Conservation (phyloP, 805 yeast species). For the Starmerella powellii region DNA sequence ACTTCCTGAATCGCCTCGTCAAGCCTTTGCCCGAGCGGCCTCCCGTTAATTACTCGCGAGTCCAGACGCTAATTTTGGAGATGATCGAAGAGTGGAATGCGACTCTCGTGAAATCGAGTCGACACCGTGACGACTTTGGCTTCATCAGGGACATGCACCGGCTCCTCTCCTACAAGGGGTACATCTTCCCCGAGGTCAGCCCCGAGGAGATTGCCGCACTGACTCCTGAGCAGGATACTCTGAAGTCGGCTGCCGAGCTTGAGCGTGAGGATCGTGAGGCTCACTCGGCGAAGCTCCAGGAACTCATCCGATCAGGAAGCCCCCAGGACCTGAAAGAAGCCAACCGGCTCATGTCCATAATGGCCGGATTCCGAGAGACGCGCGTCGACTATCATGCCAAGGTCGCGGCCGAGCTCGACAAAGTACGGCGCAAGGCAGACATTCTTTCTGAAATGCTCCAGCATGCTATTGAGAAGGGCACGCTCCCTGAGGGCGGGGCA, state of each 20-base stretch:
- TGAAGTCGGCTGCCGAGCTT: conserved; percentile 79
- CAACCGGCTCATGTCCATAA: conserved; percentile 87
- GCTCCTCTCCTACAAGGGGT: conserved; percentile 77
- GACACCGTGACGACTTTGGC: conserved; percentile 83
- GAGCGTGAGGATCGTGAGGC: conserved; percentile 88
- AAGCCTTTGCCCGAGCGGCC: conserved; percentile 91
- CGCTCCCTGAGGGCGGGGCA: conserved; percentile 29
- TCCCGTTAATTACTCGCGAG: conserved; percentile 67
- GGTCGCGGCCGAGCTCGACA: conserved; percentile 71
- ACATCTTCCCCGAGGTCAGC: conserved; percentile 81
- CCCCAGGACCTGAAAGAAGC: conserved; percentile 95
- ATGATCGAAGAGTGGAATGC: conserved; percentile 96
- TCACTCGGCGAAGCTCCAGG: conserved; percentile 90
- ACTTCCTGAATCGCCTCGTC: conserved; percentile 84
- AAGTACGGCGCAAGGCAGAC: conserved; percentile 74
- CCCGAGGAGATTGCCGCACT: conserved; percentile 86
- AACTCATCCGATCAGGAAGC: conserved; percentile 84
- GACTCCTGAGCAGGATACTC: conserved; percentile 59
- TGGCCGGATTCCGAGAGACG: conserved; percentile 93
- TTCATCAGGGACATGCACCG: conserved; percentile 94
- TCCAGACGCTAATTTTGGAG: conserved; percentile 74
- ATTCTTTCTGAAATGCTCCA: conserved; percentile 75
- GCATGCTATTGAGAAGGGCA: conserved; percentile 26
- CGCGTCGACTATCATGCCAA: conserved; percentile 61
- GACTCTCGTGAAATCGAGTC: conserved; percentile 79